phyloP scores from a whole-genome alignment of 1,284 basidiomycete genomes.

The Tylopilus orsonianus region DNA sequence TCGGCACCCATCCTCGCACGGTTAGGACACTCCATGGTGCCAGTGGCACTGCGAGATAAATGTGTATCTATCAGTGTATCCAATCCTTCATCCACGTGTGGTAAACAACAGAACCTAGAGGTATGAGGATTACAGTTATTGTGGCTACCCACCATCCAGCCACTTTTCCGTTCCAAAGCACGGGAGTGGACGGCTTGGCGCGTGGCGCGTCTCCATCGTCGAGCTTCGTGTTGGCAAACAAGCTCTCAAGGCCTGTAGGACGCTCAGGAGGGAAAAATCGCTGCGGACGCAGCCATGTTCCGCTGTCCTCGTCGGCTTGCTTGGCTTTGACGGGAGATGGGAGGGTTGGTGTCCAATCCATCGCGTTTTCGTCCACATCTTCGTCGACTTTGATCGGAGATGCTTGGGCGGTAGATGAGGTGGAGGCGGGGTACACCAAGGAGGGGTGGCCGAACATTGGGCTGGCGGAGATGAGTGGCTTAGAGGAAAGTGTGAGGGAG shows the following conservation, averaged over 20 bases:
- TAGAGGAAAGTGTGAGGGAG: constrained; percentile 60
- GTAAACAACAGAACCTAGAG: constrained; percentile 23
- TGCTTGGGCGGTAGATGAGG: constrained; percentile 19
- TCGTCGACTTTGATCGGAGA: constrained; percentile 27
- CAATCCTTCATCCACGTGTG: constrained; percentile 20
- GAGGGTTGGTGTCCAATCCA: constrained; percentile 69
- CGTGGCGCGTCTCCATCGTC: constrained; percentile 40
- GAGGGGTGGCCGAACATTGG: constrained; percentile 74
- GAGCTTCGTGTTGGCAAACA: constrained; percentile 66
- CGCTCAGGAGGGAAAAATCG: constrained; percentile 75
- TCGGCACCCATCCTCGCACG: constrained; percentile 7
- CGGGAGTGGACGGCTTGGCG: neutral
- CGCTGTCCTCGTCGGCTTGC: constrained; percentile 36
- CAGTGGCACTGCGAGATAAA: constrained; percentile 6
- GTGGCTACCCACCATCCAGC: constrained; percentile 40
- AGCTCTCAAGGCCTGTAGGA: constrained; percentile 71
- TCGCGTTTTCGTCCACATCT: constrained; percentile 49
- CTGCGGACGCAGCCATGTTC: constrained; percentile 60
- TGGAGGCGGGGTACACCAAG: constrained; percentile 27
- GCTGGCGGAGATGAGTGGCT: constrained; percentile 47
- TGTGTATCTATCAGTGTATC: constrained; percentile 26
- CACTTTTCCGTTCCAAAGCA: neutral
- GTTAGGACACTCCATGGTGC: constrained; percentile 5
- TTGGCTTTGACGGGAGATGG: constrained; percentile 28
- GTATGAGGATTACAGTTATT: constrained; percentile 37